Conservation (phyloP, 176 grass and related monocot genomes). For the Elymus sibiricus region DNA sequence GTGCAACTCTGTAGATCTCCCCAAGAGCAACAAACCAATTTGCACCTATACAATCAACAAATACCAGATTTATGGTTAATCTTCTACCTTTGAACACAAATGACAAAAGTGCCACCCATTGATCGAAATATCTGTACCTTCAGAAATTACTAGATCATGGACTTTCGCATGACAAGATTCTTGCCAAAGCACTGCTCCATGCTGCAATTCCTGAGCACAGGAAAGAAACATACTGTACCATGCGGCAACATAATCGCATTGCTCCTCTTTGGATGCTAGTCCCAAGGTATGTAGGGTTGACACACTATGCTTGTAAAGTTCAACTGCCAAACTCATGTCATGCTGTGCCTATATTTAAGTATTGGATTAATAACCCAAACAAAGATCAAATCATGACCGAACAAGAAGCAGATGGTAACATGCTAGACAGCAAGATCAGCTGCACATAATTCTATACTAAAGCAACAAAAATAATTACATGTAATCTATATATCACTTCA, state of each 20-base stretch:
- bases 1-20: conserved; percentile 57
- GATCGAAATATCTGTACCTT: conserved; percentile 35
- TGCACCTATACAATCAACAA: conserved; percentile 33
- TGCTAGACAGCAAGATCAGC: not conserved
- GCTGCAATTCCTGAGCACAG: conserved; percentile 59
- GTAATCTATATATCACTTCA: not conserved
- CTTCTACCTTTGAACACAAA: conserved; percentile 3
- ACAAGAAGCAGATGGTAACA: not conserved
- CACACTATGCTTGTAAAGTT: conserved; percentile 51
- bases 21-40: conserved; percentile 52
- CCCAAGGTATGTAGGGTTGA: conserved; percentile 35
- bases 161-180: conserved; percentile 40
- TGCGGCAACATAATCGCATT: conserved; percentile 37
- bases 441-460: not conserved
- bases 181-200: conserved; percentile 46
- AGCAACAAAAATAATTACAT: not conserved
- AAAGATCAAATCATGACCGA: conserved; percentile 9
- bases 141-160: conserved; percentile 28
- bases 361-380: conserved; percentile 9
- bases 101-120: not conserved
- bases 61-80: conserved; percentile 17
- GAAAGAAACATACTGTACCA: conserved; percentile 48
- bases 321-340: conserved; percentile 27
- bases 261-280: conserved; percentile 56
- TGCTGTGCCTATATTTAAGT: conserved; percentile 36